Evolutionary conservation across 164 flowering plant genomes (phyloP).

Genomic region (Nelumbo lutea): DNA sequence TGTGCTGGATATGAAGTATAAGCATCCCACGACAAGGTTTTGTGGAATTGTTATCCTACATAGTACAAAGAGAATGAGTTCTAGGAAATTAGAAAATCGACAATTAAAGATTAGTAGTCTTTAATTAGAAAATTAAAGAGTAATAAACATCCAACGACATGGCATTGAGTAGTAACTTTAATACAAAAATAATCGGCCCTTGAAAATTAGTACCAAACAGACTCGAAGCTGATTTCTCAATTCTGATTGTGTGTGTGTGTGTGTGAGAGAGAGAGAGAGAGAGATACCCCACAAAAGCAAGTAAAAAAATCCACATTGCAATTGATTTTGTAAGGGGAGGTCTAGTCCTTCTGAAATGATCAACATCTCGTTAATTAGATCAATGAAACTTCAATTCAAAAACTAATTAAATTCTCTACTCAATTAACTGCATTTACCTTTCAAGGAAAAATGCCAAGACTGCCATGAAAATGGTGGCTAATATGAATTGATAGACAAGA

Average conservation of each 20-base stretch:
- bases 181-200: too few relatives aligned
- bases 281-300: slow-evolving; percentile 1
- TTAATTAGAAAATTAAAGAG: too few relatives aligned
- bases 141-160: too few relatives aligned
- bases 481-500: slow-evolving; percentile 17
- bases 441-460: slow-evolving; percentile 17
- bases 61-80: background rate
- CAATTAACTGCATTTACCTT: slow-evolving; percentile 7
- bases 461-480: slow-evolving; percentile 18
- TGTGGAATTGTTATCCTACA: slow-evolving; percentile 12
- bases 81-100: background rate
- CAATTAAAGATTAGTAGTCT: background rate
- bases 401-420: too few relatives aligned
- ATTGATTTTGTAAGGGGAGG: slow-evolving; percentile 18
- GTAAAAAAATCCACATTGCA: slow-evolving; percentile 15
- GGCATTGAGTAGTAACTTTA: too few relatives aligned
- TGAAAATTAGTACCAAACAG: too few relatives aligned
- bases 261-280: background rate
- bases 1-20: slow-evolving; percentile 19
- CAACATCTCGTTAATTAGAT: background rate
- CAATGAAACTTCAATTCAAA: too few relatives aligned
- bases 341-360: slow-evolving; percentile 14
- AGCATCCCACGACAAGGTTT: slow-evolving; percentile 12
- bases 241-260: too few relatives aligned
- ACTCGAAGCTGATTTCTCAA: too few relatives aligned